A percentile compares a stretch with the other conserved stretches of the same genome.
Evolutionary conservation across 129 eudicot species (phyloP).

Genomic region (Heracleum sosnowskyi): DNA sequence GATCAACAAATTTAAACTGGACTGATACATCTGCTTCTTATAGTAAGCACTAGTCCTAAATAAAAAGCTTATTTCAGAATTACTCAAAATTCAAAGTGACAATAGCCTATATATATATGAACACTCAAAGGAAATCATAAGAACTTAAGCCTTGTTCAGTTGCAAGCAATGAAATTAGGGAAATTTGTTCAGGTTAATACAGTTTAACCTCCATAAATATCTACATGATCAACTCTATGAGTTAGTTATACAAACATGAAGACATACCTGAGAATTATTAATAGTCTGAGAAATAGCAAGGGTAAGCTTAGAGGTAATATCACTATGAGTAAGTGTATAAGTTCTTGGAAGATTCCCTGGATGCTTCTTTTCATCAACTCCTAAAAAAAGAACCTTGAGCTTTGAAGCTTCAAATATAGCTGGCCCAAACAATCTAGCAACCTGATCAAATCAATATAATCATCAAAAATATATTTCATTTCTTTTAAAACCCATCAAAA

Average conservation of each 20-base stretch:
- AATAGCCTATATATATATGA: neutral
- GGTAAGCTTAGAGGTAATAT: slow-evolving; percentile 72
- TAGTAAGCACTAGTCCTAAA: neutral
- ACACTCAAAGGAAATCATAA: neutral
- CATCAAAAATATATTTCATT: neutral
- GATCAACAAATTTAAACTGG: neutral
- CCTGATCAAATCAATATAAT: slow-evolving; percentile 29
- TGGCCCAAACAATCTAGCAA: slow-evolving; percentile 85
- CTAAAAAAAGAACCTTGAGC: slow-evolving; percentile 67
- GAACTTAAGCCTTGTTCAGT: neutral
- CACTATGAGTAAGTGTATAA: slow-evolving; percentile 84
- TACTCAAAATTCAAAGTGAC: neutral
- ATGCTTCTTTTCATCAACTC: slow-evolving; percentile 79
- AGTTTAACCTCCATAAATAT: neutral
- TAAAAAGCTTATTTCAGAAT: neutral
- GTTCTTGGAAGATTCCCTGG: slow-evolving; percentile 84
- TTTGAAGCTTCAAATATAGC: slow-evolving; percentile 84
- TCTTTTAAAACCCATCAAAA: neutral
- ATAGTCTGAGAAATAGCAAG: slow-evolving; percentile 84
- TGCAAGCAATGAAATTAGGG: neutral
- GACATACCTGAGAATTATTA: slow-evolving; percentile 75
- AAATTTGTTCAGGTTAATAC: too few species aligned
- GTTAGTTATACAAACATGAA: neutral
- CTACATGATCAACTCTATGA: neutral
- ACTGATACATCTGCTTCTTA: neutral